These are phyloP conservation scores for Annulohypoxylon nitens DNA, from an alignment of 495 filamentous ascomycete genomes.

Conservation along the genomic window DNA sequence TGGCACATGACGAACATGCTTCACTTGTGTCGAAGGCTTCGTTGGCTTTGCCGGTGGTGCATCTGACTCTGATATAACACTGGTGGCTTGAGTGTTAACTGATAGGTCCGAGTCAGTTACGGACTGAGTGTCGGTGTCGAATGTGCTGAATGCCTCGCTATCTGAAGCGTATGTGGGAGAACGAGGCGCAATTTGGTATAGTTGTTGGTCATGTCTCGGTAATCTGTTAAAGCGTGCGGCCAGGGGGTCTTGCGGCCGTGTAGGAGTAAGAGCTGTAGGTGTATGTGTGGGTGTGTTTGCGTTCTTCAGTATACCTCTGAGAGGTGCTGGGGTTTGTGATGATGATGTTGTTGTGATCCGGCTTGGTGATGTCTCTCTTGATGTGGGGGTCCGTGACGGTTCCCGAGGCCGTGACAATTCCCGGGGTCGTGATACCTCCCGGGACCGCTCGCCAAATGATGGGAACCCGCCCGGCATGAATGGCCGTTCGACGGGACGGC, in stretches of 20 bases:
- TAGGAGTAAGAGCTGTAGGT: conserved; percentile 3
- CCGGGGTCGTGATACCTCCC: conserved; percentile 42
- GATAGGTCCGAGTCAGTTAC: conserved; percentile 58
- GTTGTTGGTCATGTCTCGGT: conserved; percentile 34
- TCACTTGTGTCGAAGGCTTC: conserved; percentile 46
- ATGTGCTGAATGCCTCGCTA: conserved; percentile 43
- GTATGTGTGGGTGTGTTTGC: conserved; percentile 15
- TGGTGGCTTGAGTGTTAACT: conserved; percentile 60
- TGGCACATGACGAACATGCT: conserved; percentile 52
- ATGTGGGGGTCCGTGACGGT: conserved; percentile 26
- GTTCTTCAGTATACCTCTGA: conserved; percentile 52
- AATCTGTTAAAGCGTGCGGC: conserved; percentile 51
- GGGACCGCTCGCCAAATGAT: conserved; percentile 38
- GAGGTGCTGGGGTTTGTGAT: conserved; percentile 38
- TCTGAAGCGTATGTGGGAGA: conserved; percentile 51
- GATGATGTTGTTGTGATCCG: conserved; percentile 31
- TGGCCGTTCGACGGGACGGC: conserved; percentile 38
- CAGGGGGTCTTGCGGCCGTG: conserved; percentile 44
- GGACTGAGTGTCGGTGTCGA: conserved; percentile 59
- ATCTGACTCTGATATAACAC: conserved; percentile 55
- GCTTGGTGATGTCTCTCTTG: conserved; percentile 44
- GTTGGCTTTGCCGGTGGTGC: conserved; percentile 46
- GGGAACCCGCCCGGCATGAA: conserved; percentile 52
- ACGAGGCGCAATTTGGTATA: conserved; percentile 30
- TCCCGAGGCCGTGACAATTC: conserved; percentile 10